Evolutionary conservation across 805 yeast species (phyloP).

Genomic region (Metschnikowia proteae): DNA sequence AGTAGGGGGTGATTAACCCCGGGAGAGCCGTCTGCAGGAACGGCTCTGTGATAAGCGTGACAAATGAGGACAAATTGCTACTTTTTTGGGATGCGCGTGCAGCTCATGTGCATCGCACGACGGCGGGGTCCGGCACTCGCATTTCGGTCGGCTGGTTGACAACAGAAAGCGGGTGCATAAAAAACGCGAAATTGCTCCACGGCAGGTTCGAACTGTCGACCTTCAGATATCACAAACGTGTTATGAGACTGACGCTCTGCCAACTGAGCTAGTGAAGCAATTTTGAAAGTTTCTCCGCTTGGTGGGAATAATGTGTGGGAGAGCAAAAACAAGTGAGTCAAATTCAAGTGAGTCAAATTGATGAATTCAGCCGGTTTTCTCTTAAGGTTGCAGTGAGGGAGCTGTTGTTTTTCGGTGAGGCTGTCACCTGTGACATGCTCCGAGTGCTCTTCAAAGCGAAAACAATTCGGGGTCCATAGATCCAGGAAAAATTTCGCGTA

Average conservation of each 20-base stretch:
- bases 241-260: constrained; percentile 6
- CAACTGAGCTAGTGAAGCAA: constrained; percentile 5
- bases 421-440: no score
- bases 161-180: constrained; percentile 20
- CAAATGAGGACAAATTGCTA: background rate
- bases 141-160: constrained; percentile 21
- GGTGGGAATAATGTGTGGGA: no score
- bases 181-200: constrained; percentile 29
- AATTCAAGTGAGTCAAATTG: no score
- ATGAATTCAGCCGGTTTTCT: no score
- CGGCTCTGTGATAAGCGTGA: constrained; percentile 5
- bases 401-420: no score
- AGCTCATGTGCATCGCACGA: background rate
- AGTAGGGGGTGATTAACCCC: background rate
- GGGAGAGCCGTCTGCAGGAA: constrained; percentile 3
- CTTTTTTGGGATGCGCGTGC: background rate
- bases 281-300: background rate
- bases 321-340: no score
- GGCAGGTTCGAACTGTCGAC: constrained; percentile 49
- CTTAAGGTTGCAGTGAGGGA: no score
- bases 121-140: background rate
- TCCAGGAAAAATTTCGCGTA: no score
- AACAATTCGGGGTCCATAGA: no score
- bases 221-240: constrained; percentile 28
- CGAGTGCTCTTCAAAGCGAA: no score